phyloP scores from a whole-genome alignment of 2,329 filamentous ascomycete species.

The Scopulariopsis brevicaulis region DNA sequence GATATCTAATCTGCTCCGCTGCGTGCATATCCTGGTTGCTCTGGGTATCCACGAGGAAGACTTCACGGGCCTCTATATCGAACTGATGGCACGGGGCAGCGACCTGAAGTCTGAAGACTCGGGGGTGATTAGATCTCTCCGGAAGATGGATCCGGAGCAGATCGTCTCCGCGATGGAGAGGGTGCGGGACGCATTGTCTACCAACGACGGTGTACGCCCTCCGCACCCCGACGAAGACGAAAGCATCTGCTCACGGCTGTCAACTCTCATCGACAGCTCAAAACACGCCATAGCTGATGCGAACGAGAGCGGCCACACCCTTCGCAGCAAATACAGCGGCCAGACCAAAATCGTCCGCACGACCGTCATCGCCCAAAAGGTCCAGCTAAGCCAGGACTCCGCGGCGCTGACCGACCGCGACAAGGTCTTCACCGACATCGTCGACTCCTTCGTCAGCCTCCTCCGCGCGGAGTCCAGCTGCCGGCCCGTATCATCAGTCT shows the following conservation, averaged over 20 bases:
- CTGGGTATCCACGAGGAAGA: constrained; percentile 3
- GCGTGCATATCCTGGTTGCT: constrained; percentile 4
- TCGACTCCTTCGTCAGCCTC: constrained; percentile 40
- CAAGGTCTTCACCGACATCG: constrained; percentile 54
- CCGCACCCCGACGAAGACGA: constrained; percentile 21
- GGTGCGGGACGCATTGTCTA: not conserved
- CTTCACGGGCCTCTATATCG: constrained; percentile 33
- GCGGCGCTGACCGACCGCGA: constrained; percentile 61
- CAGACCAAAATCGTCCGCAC: constrained; percentile 61
- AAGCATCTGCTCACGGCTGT: constrained; percentile 8
- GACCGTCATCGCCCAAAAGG: constrained; percentile 70
- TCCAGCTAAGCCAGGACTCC: constrained; percentile 67
- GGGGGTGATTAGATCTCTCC: constrained; percentile 44
- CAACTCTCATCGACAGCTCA: constrained; percentile 15
- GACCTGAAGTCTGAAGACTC: constrained; percentile 34
- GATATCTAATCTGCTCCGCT: constrained; percentile 1
- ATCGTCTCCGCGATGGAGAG: constrained; percentile 24
- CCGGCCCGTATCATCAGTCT: constrained; percentile 30
- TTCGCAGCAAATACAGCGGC: constrained; percentile 67
- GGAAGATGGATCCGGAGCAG: constrained; percentile 45
- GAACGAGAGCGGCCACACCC: constrained; percentile 14
- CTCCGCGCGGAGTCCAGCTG: constrained; percentile 14
- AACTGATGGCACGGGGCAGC: constrained; percentile 46
- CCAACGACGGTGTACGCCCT: constrained; percentile 21
- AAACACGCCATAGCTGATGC: constrained; percentile 11